Evolutionary conservation across 2,329 filamentous ascomycete species (phyloP).

Genomic region (Delphinella strobiligena): DNA sequence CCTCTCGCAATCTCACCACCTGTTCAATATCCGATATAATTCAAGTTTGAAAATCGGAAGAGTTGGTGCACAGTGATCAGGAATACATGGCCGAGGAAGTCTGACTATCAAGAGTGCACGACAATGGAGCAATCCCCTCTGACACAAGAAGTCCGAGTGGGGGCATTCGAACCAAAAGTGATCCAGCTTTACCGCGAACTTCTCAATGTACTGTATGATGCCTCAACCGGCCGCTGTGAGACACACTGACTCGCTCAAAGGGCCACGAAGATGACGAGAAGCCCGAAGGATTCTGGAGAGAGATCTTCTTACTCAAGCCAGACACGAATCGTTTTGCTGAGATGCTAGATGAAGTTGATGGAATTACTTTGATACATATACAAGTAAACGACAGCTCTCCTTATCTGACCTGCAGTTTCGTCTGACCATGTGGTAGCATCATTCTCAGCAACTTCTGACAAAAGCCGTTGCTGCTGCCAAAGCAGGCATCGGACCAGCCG

Average conservation of each 20-base stretch:
- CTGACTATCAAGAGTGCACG: not conserved
- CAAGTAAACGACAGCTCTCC: constrained; percentile 42
- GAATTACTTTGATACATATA: constrained; percentile 63
- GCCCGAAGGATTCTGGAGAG: constrained; percentile 86
- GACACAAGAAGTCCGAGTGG: constrained; percentile 80
- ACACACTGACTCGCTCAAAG: constrained; percentile 15
- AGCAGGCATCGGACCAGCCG: constrained; percentile 45
- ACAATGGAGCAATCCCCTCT: constrained; percentile 81
- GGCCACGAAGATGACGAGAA: constrained; percentile 57
- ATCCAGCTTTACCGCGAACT: constrained; percentile 77
- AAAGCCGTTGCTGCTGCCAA: constrained; percentile 61
- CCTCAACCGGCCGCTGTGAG: not conserved
- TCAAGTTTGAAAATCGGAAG: not conserved
- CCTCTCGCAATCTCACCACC: not conserved
- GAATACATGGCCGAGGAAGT: too few species aligned
- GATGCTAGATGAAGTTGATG: constrained; percentile 57
- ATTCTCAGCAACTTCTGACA: constrained; percentile 67
- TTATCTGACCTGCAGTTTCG: not conserved
- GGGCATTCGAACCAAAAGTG: constrained; percentile 89
- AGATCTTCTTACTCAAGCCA: constrained; percentile 84
- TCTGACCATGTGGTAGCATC: constrained; percentile 29
- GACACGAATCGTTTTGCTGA: constrained; percentile 57
- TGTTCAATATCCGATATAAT: not conserved
- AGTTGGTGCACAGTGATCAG: too few species aligned
- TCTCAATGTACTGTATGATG: constrained; percentile 44